Evolutionary conservation across 495 filamentous ascomycete genomes (phyloP).

Genomic region (Apiosordaria backusii): DNA sequence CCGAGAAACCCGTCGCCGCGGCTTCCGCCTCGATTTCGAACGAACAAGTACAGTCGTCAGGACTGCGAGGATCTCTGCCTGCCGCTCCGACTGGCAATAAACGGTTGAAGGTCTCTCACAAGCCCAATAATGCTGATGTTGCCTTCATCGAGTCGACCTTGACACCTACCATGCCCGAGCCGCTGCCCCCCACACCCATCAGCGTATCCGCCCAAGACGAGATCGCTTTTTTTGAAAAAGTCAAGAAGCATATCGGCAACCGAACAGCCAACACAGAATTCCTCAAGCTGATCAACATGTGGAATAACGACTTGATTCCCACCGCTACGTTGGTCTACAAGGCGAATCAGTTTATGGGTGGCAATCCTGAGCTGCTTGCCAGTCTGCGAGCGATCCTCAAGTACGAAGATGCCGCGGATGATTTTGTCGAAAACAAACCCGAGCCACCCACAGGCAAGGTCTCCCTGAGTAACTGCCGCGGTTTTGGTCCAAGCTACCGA

Average conservation of each 20-base stretch:
- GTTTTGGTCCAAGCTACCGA: constrained; percentile 90
- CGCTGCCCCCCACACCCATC: constrained; percentile 69
- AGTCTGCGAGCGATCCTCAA: constrained; percentile 79
- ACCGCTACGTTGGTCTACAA: constrained; percentile 75
- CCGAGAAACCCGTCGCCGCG: constrained; percentile 38
- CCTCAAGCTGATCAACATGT: constrained; percentile 91
- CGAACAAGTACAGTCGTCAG: constrained; percentile 35
- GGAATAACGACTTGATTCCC: constrained; percentile 84
- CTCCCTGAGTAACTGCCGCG: constrained; percentile 87
- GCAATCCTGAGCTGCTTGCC: constrained; percentile 78
- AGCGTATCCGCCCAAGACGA: constrained; percentile 66
- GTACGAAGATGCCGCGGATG: constrained; percentile 62
- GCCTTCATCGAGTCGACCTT: constrained; percentile 80
- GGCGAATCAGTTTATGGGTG: constrained; percentile 79
- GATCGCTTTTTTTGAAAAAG: constrained; percentile 88
- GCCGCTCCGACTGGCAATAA: constrained; percentile 43
- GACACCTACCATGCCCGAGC: constrained; percentile 80
- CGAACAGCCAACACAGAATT: constrained; percentile 91
- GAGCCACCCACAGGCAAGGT: constrained; percentile 70
- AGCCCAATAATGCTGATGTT: constrained; percentile 55
- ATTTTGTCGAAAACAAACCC: constrained; percentile 73
- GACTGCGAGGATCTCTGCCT: constrained; percentile 33
- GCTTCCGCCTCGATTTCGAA: constrained; percentile 25
- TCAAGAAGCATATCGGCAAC: constrained; percentile 93
- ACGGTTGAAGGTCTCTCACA: constrained; percentile 61